Evolutionary conservation across 495 filamentous ascomycete species (phyloP), one percentile per base, ranked within the genome.

Genomic region (Penicillium herquei): DNA sequence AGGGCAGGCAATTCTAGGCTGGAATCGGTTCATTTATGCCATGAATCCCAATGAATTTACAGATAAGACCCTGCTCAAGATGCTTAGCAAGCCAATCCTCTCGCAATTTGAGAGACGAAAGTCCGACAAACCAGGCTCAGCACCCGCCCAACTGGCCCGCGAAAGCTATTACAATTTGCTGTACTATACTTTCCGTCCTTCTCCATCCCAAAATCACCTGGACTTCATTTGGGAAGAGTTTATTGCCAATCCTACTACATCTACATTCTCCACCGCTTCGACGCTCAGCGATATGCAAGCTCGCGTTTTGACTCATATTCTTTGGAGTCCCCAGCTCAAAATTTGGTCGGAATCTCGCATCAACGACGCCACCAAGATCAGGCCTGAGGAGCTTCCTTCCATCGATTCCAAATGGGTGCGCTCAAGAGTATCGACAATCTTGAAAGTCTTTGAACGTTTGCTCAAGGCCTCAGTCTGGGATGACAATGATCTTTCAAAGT

Each of bases 361-460:
- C 7, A 79, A 85, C 48, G 82, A 87, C 21, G 75, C 53, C 12
- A 70, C 77, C 3, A 70, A 68, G 43, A 74, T 92, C 35, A 79
- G 80, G 37, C 72, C 84, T 0, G 85, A 86, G 31, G 91, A 96
- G 57, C 74, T 98, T 13, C 90, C 91, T 13, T 68, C 83, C 3
- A 69, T 96, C 11, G 90, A 97, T 66, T 77, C 88, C 8, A 89
- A 86, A 75, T 98, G 94, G 94, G 73, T 95, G n/a, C 84, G 93
- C 55, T 84, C 81, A 49, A 87, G 87, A 58, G 73, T 86, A 7
- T 58, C 66, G 0, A 73, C 68, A 21, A 77, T 97, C 2, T 73
- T 96, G 44, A 70, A 68, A 7, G 74, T 87, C 3, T 77, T 96
- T 17, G 84, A 87, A 49, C 78, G 78, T 3, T 74, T 91, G 6